Conservation (phyloP, 2,329 filamentous ascomycete species). For the Furcasterigmium sp. region DNA sequence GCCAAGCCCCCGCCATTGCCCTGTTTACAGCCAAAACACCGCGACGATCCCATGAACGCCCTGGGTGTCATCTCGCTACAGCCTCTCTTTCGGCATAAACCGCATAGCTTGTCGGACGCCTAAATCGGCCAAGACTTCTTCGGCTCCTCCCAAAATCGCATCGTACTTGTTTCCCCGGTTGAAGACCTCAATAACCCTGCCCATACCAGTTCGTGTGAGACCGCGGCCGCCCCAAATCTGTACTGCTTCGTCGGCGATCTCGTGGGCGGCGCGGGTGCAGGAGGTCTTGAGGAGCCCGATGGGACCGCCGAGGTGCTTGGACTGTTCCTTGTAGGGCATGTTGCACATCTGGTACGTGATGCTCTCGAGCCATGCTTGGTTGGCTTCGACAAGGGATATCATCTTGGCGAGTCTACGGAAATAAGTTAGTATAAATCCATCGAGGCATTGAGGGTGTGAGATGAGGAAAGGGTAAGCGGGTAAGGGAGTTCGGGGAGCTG, state of each 20-base stretch:
- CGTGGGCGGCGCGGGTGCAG: constrained; percentile 70
- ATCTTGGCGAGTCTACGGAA: constrained; percentile 67
- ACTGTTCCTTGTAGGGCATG: constrained; percentile 74
- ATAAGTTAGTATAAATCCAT: too few relatives aligned
- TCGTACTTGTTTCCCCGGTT: constrained; percentile 80
- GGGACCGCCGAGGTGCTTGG: constrained; percentile 70
- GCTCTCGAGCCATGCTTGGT: constrained; percentile 79
- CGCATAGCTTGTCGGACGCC: constrained; percentile 81
- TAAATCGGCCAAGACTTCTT: constrained; percentile 77
- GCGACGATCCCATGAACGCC: background rate
- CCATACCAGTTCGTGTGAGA: constrained; percentile 79
- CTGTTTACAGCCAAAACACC: background rate
- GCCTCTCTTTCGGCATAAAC: constrained; percentile 77
- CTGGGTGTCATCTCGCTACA: constrained; percentile 44
- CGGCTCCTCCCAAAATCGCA: constrained; percentile 71
- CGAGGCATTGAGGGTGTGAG: background rate
- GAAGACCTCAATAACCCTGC: constrained; percentile 76
- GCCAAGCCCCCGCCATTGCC: too few relatives aligned
- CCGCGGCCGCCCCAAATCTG: constrained; percentile 84
- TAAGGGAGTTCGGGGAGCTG: background rate
- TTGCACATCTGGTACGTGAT: constrained; percentile 86
- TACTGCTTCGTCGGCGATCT: constrained; percentile 76
- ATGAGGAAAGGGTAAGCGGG: background rate
- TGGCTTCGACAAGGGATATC: constrained; percentile 77
- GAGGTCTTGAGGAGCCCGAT: constrained; percentile 80